Base-by-base conservation (phyloP, 805 yeast species). In the Clavispora fructus region DNA sequence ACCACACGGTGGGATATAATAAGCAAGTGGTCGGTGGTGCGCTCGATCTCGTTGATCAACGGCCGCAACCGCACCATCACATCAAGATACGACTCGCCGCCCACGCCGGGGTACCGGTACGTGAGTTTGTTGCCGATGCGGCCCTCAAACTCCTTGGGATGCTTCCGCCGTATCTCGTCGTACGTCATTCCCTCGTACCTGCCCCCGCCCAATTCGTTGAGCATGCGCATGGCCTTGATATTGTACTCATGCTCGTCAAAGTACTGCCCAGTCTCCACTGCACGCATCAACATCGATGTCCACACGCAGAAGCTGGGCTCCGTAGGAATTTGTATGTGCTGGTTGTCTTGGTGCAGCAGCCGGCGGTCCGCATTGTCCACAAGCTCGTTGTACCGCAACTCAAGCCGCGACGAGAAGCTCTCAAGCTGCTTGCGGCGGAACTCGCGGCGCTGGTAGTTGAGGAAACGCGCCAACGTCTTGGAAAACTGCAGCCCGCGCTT, bases 61-160 rank as follows among this genome's bases (percentile, higher is more conserved):
- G 97, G 95, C 49, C 95, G 75, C 46, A 92, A 74, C 51, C 99
- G 75, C 54, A 90, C 88, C 59, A 94, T 85, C 11, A 94, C 99
- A 66, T 92, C 98, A 55, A 92, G 68, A 57, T 92, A 92, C 0
- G 96, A 87, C 65, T 92, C 99, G 14, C 99, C 99, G 7, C 98
- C 97, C 42, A 89, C 87, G 4, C 99, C 99, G 1, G 98, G 99
- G 61, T 92, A 92, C 49, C 99, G 73, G 65, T 92, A 92, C 14
- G 84, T 73, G 56, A 92, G 73, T 65, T 92, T 92, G 64, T 89
- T 85, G 37, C 75, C 71, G 54, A 88, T 67, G 48, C 98, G 77
- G 14, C 89, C 78, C 37, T 77, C 79, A 60, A 84, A 92, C 63
- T 92, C 98, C 32, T 78, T 78, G 0, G 97, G 96, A 57, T 75